Conservation (phyloP, 805 yeast genomes). For the Barnettozyma pratensis region DNA sequence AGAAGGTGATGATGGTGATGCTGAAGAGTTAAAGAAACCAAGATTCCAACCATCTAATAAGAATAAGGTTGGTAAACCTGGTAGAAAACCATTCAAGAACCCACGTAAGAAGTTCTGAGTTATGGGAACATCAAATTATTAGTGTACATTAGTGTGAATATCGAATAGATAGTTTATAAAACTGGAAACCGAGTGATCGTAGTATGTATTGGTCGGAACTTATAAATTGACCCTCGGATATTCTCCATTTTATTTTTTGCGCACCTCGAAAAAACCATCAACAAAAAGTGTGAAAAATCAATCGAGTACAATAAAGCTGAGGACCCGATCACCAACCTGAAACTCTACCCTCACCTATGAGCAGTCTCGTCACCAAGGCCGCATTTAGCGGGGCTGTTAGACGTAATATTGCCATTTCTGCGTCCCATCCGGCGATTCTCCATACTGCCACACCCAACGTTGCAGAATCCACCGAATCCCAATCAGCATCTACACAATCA, state of each 20-base stretch:
- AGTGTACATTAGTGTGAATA: neutral
- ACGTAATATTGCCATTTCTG: neutral
- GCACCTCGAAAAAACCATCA: too few relatives aligned
- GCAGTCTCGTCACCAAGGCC: neutral
- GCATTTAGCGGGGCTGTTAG: neutral
- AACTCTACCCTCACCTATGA: neutral
- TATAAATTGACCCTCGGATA: too few relatives aligned
- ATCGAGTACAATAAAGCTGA: too few relatives aligned
- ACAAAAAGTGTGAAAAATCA: neutral
- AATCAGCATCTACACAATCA: too few relatives aligned
- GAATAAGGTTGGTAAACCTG: constrained; percentile 26
- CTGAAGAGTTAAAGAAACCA: constrained; percentile 29
- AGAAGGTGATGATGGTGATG: constrained; percentile 50
- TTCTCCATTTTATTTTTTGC: too few relatives aligned
- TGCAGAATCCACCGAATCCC: neutral
- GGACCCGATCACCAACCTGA: too few relatives aligned
- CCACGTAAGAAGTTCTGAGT: constrained; percentile 52
- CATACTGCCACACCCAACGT: neutral
- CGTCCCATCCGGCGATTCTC: neutral
- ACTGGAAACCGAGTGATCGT: neutral
- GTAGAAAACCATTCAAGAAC: constrained; percentile 38
- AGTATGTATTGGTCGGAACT: too few relatives aligned
- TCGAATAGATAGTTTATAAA: neutral
- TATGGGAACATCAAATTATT: neutral
- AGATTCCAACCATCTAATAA: constrained; percentile 16